Evolutionary conservation across 2,329 filamentous ascomycete species (phyloP), one percentile per base, ranked within the genome.

Genomic region (Ilyonectria destructans): DNA sequence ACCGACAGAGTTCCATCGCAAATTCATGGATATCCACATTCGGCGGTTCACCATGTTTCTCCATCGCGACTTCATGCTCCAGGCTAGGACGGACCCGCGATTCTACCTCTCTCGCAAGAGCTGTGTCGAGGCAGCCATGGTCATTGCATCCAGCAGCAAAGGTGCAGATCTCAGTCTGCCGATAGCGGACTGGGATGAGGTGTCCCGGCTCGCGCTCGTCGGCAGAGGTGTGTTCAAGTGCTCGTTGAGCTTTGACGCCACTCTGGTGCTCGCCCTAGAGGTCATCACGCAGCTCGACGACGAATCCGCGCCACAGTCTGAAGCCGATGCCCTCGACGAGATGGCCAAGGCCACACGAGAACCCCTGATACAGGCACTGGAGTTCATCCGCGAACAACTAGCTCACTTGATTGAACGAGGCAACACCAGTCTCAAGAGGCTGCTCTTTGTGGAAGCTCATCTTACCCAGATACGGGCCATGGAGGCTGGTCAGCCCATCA

Each of bases 11-110:
- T 75, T 76, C 17, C 74, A 76, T n/a, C 68, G 65, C 7, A 72
- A 74, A 23, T 35, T 76, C 19, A 68, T 76, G 31, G 74, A 76
- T 15, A 70, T 75, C 8, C 73, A 76, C 10, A 29, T 76, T 8
- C 72, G 74, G 9, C 71, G 74, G 5, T 76, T 76, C 52, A 74
- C 70, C 51, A 71, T 76, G 70, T 75, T 76, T 37, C 70, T 76
- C 31, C 74, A 76, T 29, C 74, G 74, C 26, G 73, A 76, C 62
- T 76, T 76, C 49, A 76, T 76, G 74, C 69, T 76, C 12, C 69
- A 74, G 31, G 71, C 74, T 6, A 68, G 64, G 21, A 54, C 57
- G 4, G 71, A 75, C 35, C 69, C 74, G 8, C 70, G 67, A 7
- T 75, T 75, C 45, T 76, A 75, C 55, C 74, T 76, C 37, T 75